phyloP scores from a whole-genome alignment of 129 eudicot species.

The Flaveria sonorensis region DNA sequence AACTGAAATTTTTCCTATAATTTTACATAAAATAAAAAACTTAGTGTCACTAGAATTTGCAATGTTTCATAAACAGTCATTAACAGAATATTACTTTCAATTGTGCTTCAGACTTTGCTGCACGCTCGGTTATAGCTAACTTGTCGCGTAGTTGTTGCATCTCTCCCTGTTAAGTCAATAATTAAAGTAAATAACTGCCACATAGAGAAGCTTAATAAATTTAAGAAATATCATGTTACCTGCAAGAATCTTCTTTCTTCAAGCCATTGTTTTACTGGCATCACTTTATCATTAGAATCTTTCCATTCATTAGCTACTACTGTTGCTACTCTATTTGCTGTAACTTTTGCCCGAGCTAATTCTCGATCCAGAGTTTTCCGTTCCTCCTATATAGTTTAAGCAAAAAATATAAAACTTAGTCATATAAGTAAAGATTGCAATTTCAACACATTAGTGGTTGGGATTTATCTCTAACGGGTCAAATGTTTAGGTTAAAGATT shows the following conservation, averaged over 20 bases:
- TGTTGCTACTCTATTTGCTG: conserved; percentile 92
- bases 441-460: neutral
- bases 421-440: neutral
- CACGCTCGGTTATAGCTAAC: conserved; percentile 71
- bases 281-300: conserved; percentile 93
- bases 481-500: neutral
- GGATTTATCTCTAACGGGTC: neutral
- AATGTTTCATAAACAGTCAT: conserved; percentile 1
- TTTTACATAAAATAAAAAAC: neutral
- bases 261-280: conserved; percentile 98
- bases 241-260: conserved; percentile 94
- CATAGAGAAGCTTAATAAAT: neutral
- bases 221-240: conserved; percentile 34
- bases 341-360: conserved; percentile 93
- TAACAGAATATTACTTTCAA: conserved; percentile 54
- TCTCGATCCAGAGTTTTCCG: conserved; percentile 85
- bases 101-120: conserved; percentile 88
- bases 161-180: conserved; percentile 62
- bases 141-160: conserved; percentile 88
- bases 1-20: conserved; percentile 74
- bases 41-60: conserved; percentile 15
- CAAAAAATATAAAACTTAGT: neutral
- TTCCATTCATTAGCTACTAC: conserved; percentile 98
- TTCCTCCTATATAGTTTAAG: conserved; percentile 45
- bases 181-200: conserved; percentile 1